Evolutionary conservation across 2,329 filamentous ascomycete genomes (phyloP), one percentile per base, ranked within the genome.

Genomic region (Stachybotrys chartarum): DNA sequence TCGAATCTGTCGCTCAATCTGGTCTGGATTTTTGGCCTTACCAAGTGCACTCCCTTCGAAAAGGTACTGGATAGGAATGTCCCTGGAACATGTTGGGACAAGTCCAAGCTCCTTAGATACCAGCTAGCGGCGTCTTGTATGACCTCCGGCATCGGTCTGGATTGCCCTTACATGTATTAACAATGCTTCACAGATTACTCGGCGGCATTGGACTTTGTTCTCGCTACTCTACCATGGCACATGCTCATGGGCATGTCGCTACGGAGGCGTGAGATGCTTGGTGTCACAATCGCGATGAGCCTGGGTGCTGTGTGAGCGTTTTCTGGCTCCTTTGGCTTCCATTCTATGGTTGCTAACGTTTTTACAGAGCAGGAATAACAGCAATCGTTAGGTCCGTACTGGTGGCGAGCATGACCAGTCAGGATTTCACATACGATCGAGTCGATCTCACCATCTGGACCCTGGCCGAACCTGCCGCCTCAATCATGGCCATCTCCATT

Each of bases 401-500:
- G 49, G 67, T 69, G 2, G 61, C 65, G 18, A 58, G 51, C 31
- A 70, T 71, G 63, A 66, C 63, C 7, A 69, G 67, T 32, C 54
- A 60, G 3, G 69, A 71, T 42, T 58, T 70, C 24, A 71, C 69
- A 0, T 70, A 66, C 35, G 69, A 67, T 17, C 66, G 69, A 6
- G 63, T 70, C 12, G 68, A 71, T 54, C 57, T 71, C 5, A 70
- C 67, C 0, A 71, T 71, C 6, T 71, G 69, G 69, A 70, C 68
- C 1, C 39, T 71, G 39, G 62, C 66, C 1, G 69, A 71, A 42
- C 69, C 69, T 5, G 68, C 69, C 1, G 68, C 63, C 1, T 70
- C 69, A 0, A 71, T 71, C 52, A 71, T 71, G 68, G 69, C 69
- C 8, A 61, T 70, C 1, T 70, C 62, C 1, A 67, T 71, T 24